Percentiles rank a stretch among this genome's conserved stretches.
Conservation (phyloP, 352 stramenopile genomes). For the Aphanomyces cochlioides region DNA sequence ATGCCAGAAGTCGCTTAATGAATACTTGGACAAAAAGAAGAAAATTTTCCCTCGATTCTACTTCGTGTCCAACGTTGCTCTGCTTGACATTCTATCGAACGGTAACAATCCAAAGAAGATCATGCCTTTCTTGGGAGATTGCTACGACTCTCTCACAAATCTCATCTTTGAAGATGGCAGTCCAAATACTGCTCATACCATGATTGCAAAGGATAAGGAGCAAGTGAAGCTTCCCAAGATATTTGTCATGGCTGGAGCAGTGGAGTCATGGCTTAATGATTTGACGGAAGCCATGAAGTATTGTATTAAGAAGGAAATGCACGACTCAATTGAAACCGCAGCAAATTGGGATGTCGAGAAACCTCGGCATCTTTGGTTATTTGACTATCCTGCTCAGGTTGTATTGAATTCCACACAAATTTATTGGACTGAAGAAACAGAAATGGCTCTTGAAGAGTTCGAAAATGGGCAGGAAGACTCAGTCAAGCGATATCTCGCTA, state of each 20-base stretch:
- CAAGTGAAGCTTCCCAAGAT: slow-evolving; percentile 56
- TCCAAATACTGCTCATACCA: slow-evolving; percentile 74
- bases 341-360: slow-evolving; percentile 94
- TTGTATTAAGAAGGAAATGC: slow-evolving; percentile 83
- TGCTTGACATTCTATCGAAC: slow-evolving; percentile 86
- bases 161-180: slow-evolving; percentile 76
- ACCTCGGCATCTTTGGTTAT: slow-evolving; percentile 95
- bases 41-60: slow-evolving; percentile 90
- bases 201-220: slow-evolving; percentile 82
- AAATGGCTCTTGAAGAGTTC: slow-evolving; percentile 86
- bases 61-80: slow-evolving; percentile 84
- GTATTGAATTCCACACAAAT: slow-evolving; percentile 85
- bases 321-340: slow-evolving; percentile 80
- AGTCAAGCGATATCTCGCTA: slow-evolving; percentile 72
- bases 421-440: slow-evolving; percentile 97
- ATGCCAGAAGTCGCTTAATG: slow-evolving; percentile 84
- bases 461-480: slow-evolving; percentile 86
- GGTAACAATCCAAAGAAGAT: slow-evolving; percentile 96
- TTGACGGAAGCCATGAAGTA: slow-evolving; percentile 80
- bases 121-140: slow-evolving; percentile 96
- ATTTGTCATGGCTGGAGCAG: slow-evolving; percentile 80
- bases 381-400: slow-evolving; percentile 93
- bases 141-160: slow-evolving; percentile 94
- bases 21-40: slow-evolving; percentile 90
- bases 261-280: slow-evolving; percentile 85